phyloP scores from a whole-genome alignment of 164 flowering plant genomes.

The Protea cynaroides region DNA sequence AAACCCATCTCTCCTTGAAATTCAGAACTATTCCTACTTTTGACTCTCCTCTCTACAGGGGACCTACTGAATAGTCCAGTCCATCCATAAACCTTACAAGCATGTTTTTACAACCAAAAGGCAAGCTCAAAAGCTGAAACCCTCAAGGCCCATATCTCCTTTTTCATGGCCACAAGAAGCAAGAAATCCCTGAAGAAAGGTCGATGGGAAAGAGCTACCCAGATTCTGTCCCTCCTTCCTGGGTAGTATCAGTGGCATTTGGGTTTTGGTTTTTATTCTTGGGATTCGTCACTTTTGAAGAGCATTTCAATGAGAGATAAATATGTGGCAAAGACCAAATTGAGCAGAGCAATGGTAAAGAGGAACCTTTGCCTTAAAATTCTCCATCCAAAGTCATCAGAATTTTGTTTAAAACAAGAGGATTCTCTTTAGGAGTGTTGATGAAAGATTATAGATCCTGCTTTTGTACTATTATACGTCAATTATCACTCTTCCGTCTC shows the following conservation, averaged over 20 bases:
- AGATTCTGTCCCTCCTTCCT: conserved; percentile 15
- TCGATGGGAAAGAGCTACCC: conserved; percentile 27
- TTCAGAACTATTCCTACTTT: conserved; percentile 44
- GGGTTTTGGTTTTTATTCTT: conserved; percentile 17
- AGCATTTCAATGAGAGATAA: conserved; percentile 8
- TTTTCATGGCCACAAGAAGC: conserved; percentile 33
- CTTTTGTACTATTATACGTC: conserved; percentile 3
- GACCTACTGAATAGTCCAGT: conserved; percentile 15
- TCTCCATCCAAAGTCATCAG: neutral
- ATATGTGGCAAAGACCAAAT: neutral
- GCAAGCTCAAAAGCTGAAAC: conserved; percentile 31
- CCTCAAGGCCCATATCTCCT: conserved; percentile 18
- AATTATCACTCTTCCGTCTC: conserved; percentile 8
- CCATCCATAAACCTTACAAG: conserved; percentile 33
- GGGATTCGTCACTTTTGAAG: conserved; percentile 27
- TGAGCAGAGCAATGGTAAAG: no score
- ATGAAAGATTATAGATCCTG: no score
- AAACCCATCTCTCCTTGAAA: conserved; percentile 13
- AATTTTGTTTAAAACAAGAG: neutral
- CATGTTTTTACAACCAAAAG: conserved; percentile 31
- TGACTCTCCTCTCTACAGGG: conserved; percentile 28
- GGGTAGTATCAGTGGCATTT: conserved; percentile 16
- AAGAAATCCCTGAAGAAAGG: conserved; percentile 19
- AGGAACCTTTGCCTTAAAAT: conserved; percentile 3
- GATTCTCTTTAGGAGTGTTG: conserved; percentile 2